Base-by-base conservation (phyloP, 768 basidiomycete genomes). In the Chalciporus pseudorubinellus region DNA sequence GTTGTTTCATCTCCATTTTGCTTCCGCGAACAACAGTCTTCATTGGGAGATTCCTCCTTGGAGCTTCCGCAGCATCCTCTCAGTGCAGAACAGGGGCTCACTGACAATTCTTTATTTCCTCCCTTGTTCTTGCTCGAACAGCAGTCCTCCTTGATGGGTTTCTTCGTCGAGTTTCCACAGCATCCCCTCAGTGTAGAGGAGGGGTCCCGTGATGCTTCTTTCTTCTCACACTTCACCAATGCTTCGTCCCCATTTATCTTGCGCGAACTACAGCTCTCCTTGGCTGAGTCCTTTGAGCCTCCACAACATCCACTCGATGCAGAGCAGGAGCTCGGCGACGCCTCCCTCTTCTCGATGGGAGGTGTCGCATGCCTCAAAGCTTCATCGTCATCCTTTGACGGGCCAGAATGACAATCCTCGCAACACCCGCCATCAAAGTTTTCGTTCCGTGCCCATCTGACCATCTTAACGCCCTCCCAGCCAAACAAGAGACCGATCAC, bases 391-490 rank as follows among this genome's bases (percentile, higher is more conserved):
- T 4, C 29, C 33, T 3, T 34, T 34, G 33, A 2, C 9, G 2
- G 3, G 6, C 33, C 13, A 2, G 33, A n/a, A 34, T 14, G 33
- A n/a, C 33, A 34, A 16, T 16, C 16, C 33, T n/a, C 14, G 16
- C 33, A 34, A 34, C 33, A 34, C 14, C 33, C 33, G 2, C 33
- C 33, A n/a, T 34, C 33, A 34, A 34, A 34, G 7, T 34, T 3
- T 6, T n/a, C n/a, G 13, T 16, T 44, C 18, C 42, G 8, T 6
- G 54, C 55, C 56, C 49, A 58, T 21, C 33, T 33, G 3, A 48
- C 44, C 54, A 7, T 56, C 48, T 44, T 40, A 50, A 9, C 46
- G 49, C 53, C 54, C 5, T 56, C 48, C 48, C 44, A 56, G 4
- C 49, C 57, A 46, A 49, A 52, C 46, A 57, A 19, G 7, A 19